A percentile compares a stretch with the other conserved stretches of the same genome.
phyloP scores from a whole-genome alignment of 306 rosid genomes.

The Quillaja saponaria region DNA sequence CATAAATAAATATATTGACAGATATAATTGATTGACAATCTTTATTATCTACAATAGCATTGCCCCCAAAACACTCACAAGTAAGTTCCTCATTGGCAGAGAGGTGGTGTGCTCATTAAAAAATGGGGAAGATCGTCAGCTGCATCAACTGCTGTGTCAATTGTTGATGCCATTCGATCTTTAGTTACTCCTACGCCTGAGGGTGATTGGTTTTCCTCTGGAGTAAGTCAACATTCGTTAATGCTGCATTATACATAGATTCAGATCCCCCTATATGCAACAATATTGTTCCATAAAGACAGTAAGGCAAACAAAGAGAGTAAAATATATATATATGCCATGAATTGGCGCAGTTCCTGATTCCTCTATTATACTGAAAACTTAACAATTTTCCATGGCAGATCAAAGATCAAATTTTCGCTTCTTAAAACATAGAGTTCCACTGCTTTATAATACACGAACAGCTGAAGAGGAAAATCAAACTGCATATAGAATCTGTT shows the following conservation, averaged over 20 bases:
- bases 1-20: no score
- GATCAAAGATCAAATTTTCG: background rate
- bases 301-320: no score
- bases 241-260: background rate
- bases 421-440: no score
- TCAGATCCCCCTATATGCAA: no score
- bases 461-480: no score
- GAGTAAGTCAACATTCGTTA: slow-evolving; percentile 51
- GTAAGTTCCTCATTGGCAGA: slow-evolving; percentile 47
- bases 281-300: no score
- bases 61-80: background rate
- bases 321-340: background rate
- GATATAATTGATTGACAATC: no score
- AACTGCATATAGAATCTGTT: no score
- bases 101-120: slow-evolving; percentile 85
- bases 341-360: background rate
- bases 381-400: background rate
- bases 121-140: slow-evolving; percentile 99
- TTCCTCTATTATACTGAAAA: slow-evolving; percentile 4
- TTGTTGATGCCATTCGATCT: slow-evolving; percentile 84
- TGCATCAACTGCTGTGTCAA: slow-evolving; percentile 90
- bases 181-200: slow-evolving; percentile 84
- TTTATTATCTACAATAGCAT: no score
- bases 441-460: no score
- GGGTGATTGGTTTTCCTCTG: slow-evolving; percentile 98